A percentile compares a stretch with the other conserved stretches of the same genome.
These are phyloP conservation scores for Tetrapyrgos nigripes DNA, from an alignment of 1,284 basidiomycete species.

Conservation along the genomic window DNA sequence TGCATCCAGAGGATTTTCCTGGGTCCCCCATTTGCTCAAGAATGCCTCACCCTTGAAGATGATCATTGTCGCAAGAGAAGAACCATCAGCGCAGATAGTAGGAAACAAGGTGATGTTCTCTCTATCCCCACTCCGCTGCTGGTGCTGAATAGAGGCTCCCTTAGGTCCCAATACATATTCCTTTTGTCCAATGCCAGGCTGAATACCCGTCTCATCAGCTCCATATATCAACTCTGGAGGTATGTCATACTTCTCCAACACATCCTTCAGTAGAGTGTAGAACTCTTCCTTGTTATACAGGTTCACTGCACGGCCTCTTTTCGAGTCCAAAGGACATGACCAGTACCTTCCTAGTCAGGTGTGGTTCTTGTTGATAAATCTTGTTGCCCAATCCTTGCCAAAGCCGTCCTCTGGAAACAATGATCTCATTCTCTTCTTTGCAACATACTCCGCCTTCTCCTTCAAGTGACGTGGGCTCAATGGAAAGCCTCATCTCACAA, in stretches of 20 bases:
- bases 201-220: slow-evolving; percentile 33
- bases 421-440: slow-evolving; percentile 27
- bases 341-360: slow-evolving; percentile 32
- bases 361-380: slow-evolving; percentile 37
- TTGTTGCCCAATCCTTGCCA: slow-evolving; percentile 29
- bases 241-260: no score
- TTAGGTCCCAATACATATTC: no score
- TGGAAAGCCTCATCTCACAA: slow-evolving; percentile 37
- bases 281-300: slow-evolving; percentile 32
- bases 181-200: no score
- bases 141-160: slow-evolving; percentile 24
- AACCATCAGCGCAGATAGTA: slow-evolving; percentile 42
- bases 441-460: no score
- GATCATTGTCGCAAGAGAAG: slow-evolving; percentile 25
- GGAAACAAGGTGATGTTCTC: slow-evolving; percentile 44
- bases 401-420: slow-evolving; percentile 30
- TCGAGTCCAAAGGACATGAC: slow-evolving; percentile 36
- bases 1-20: slow-evolving; percentile 32
- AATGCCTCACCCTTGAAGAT: slow-evolving; percentile 31
- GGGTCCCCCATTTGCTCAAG: slow-evolving; percentile 21
- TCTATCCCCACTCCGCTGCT: slow-evolving; percentile 31
- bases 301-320: slow-evolving; percentile 39
- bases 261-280: slow-evolving; percentile 31
- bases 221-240: slow-evolving; percentile 16
- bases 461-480: slow-evolving; percentile 34